Conservation (phyloP, 345 rosid genomes). For the Ricinus communis region DNA sequence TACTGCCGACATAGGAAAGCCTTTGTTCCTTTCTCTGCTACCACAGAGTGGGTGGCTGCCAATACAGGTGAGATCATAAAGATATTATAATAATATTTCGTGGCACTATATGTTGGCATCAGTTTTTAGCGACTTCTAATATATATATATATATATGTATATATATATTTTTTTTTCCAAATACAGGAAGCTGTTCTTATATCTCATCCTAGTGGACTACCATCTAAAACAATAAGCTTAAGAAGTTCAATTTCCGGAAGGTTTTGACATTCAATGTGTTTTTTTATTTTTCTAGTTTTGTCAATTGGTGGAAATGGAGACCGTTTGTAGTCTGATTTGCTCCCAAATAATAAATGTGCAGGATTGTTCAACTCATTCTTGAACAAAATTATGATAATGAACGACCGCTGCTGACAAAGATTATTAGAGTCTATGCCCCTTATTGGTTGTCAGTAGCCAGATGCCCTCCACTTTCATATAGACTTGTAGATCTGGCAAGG, state of each 20-base stretch:
- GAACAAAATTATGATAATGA: constrained; percentile 81
- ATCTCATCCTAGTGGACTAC: constrained; percentile 72
- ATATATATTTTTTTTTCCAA: constrained; percentile 5
- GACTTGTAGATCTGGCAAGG: constrained; percentile 54
- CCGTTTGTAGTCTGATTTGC: constrained; percentile 26
- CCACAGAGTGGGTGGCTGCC: constrained; percentile 94
- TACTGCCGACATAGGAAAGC: constrained; percentile 67
- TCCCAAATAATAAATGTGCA: constrained; percentile 34
- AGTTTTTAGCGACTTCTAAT: neutral
- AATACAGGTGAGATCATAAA: constrained; percentile 48
- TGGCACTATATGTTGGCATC: neutral
- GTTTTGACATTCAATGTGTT: constrained; percentile 37
- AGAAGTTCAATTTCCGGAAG: constrained; percentile 91
- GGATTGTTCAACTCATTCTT: constrained; percentile 77
- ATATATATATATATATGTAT: constrained; percentile 3
- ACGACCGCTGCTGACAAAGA: constrained; percentile 51
- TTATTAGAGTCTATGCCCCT: constrained; percentile 80
- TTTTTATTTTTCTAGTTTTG: constrained; percentile 16
- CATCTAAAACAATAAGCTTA: constrained; percentile 72
- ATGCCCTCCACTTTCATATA: constrained; percentile 78
- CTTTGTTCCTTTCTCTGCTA: constrained; percentile 68
- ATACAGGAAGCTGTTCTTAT: constrained; percentile 83
- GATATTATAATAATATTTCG: constrained; percentile 6
- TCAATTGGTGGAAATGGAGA: constrained; percentile 6
- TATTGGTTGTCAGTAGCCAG: constrained; percentile 83